These are phyloP conservation scores for Dactylellina leptospora DNA, from an alignment of 2,329 filamentous ascomycete genomes.

Conservation along the genomic window DNA sequence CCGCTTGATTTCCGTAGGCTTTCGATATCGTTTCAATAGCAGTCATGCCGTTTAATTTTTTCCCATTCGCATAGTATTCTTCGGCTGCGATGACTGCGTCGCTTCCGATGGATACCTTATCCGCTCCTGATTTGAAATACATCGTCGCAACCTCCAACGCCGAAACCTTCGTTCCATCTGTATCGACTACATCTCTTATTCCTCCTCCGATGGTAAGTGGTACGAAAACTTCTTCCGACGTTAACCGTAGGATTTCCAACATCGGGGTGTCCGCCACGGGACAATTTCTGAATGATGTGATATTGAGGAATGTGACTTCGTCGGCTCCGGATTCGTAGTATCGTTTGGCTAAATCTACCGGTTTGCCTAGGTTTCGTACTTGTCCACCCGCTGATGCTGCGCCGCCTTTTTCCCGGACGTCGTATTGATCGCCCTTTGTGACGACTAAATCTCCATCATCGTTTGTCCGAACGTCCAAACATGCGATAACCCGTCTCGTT, in stretches of 20 bases:
- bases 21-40: slow-evolving; percentile 94
- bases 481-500: slow-evolving; percentile 93
- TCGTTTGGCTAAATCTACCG: slow-evolving; percentile 88
- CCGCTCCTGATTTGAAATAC: slow-evolving; percentile 96
- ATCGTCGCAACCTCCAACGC: slow-evolving; percentile 92
- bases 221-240: slow-evolving; percentile 92
- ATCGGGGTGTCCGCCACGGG: slow-evolving; percentile 91
- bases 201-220: slow-evolving; percentile 95
- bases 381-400: slow-evolving; percentile 60
- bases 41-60: slow-evolving; percentile 77
- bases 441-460: slow-evolving; percentile 94
- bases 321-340: slow-evolving; percentile 98
- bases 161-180: slow-evolving; percentile 83
- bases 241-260: slow-evolving; percentile 88
- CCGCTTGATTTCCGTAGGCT: slow-evolving; percentile 95
- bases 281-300: slow-evolving; percentile 95
- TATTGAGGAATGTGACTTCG: slow-evolving; percentile 97
- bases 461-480: slow-evolving; percentile 92
- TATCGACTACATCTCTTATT: slow-evolving; percentile 90
- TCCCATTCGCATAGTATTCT: slow-evolving; percentile 74
- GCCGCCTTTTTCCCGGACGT: slow-evolving; percentile 86
- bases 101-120: slow-evolving; percentile 96
- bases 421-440: slow-evolving; percentile 98
- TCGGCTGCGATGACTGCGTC: slow-evolving; percentile 94
- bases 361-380: slow-evolving; percentile 94